These are phyloP conservation scores for Eucalyptus viminalis DNA, from an alignment of 345 rosid genomes.

Conservation along the genomic window DNA sequence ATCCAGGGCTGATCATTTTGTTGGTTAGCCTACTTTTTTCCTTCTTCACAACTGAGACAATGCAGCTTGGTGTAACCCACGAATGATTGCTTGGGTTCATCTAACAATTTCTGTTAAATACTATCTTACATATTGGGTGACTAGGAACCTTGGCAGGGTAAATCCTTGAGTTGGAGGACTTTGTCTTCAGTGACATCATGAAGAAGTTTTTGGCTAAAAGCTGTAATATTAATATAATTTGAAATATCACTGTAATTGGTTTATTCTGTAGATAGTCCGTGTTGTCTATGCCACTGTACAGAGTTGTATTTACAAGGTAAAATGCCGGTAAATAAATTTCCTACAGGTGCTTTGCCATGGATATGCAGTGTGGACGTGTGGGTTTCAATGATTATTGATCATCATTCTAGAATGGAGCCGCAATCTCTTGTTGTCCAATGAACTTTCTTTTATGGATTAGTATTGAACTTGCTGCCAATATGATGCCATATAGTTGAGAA, in stretches of 20 bases:
- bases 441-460: neutral
- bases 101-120: neutral
- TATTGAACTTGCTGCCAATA: neutral
- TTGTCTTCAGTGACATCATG: neutral
- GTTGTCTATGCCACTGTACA: neutral
- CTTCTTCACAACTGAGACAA: neutral
- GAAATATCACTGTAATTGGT: neutral
- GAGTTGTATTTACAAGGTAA: neutral
- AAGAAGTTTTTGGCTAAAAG: neutral
- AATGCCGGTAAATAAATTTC: neutral
- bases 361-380: neutral
- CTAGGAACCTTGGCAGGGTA: neutral
- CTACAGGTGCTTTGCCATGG: neutral
- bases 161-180: neutral
- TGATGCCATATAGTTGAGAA: neutral
- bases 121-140: neutral
- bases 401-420: neutral
- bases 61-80: neutral
- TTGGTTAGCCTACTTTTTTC: neutral
- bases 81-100: neutral
- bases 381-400: neutral
- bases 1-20: neutral
- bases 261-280: neutral
- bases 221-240: neutral
- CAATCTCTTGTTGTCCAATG: neutral